A percentile compares a stretch with the other conserved stretches of the same genome.
These are phyloP conservation scores for Thielaviopsis cerberus DNA, from an alignment of 2,329 filamentous ascomycete genomes.

Conservation along the genomic window DNA sequence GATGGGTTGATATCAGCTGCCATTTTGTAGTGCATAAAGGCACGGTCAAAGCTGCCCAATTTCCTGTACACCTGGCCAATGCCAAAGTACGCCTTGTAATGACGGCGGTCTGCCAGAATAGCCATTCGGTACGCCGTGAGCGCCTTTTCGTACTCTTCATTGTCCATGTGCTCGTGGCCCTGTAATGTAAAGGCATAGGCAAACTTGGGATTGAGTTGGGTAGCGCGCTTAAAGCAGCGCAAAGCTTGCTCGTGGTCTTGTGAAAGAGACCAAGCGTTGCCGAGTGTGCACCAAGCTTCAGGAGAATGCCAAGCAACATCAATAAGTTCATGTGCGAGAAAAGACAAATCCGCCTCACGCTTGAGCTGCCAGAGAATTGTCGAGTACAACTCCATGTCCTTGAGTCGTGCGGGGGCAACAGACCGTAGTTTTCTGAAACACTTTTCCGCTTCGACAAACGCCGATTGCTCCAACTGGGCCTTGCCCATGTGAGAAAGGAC, in stretches of 20 bases:
- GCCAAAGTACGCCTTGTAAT: slow-evolving; percentile 98
- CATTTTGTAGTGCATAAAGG: slow-evolving; percentile 76
- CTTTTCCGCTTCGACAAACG: slow-evolving; percentile 72
- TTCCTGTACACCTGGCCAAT: slow-evolving; percentile 70
- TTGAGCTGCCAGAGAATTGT: slow-evolving; percentile 98
- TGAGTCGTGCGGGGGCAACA: slow-evolving; percentile 61
- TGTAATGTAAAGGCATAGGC: slow-evolving; percentile 92
- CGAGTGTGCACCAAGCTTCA: slow-evolving; percentile 87
- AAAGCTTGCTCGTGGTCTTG: slow-evolving; percentile 89
- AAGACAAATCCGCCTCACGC: slow-evolving; percentile 76
- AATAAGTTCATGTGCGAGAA: slow-evolving; percentile 75
- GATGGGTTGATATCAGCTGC: slow-evolving; percentile 82
- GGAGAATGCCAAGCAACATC: slow-evolving; percentile 77
- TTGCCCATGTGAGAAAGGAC: slow-evolving; percentile 79
- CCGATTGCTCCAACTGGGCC: slow-evolving; percentile 76
- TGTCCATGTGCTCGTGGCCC: slow-evolving; percentile 85
- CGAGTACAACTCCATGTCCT: slow-evolving; percentile 96
- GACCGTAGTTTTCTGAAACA: slow-evolving; percentile 65
- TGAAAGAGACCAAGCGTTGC: slow-evolving; percentile 84
- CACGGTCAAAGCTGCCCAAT: slow-evolving; percentile 76
- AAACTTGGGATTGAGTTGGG: slow-evolving; percentile 74
- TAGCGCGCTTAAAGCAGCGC: slow-evolving; percentile 84
- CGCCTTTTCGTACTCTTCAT: slow-evolving; percentile 94
- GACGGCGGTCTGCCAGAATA: slow-evolving; percentile 67
- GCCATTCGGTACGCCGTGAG: slow-evolving; percentile 71